These are phyloP conservation scores for Flaveria sonorensis DNA, from an alignment of 129 eudicot species.

Conservation along the genomic window DNA sequence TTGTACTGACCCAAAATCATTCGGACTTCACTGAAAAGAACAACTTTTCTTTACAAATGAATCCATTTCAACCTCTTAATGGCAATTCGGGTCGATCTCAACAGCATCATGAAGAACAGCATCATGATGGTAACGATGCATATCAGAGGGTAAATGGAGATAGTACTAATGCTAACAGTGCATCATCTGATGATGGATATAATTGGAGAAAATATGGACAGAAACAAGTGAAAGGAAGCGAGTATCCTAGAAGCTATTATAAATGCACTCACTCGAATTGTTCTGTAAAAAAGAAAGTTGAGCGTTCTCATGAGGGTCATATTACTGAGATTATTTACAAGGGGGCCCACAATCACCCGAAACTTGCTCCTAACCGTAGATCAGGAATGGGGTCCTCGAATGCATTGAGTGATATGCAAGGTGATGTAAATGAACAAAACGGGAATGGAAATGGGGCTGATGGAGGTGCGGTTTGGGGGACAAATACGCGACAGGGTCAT, in stretches of 20 bases:
- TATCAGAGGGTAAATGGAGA: conserved; percentile 55
- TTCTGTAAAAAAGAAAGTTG: conserved; percentile 86
- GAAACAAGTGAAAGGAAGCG: conserved; percentile 94
- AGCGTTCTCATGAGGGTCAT: conserved; percentile 79
- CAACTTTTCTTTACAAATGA: conserved; percentile 33
- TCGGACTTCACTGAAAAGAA: conserved; percentile 39
- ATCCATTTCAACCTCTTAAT: conserved; percentile 25
- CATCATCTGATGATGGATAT: conserved; percentile 75
- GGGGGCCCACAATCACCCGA: conserved; percentile 84
- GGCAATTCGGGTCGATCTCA: conserved; percentile 48
- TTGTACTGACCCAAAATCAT: conserved; percentile 40
- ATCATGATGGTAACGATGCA: conserved; percentile 45
- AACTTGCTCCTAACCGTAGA: conserved; percentile 60
- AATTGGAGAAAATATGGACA: conserved; percentile 95
- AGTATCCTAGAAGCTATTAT: conserved; percentile 84
- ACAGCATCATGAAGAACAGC: conserved; percentile 45
- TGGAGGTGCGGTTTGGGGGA: conserved; percentile 49
- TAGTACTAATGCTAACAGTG: conserved; percentile 39
- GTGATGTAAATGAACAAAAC: conserved; percentile 49
- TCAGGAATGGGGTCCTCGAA: conserved; percentile 53
- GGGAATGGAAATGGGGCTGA: conserved; percentile 49
- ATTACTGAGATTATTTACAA: conserved; percentile 83
- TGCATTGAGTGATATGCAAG: conserved; percentile 46
- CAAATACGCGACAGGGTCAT: conserved; percentile 40
- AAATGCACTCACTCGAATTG: conserved; percentile 87